A percentile compares a stretch with the other conserved stretches of the same genome.
Evolutionary conservation across 192 early-diverging fungal genomes (phyloP).

Genomic region (Podila horticola): DNA sequence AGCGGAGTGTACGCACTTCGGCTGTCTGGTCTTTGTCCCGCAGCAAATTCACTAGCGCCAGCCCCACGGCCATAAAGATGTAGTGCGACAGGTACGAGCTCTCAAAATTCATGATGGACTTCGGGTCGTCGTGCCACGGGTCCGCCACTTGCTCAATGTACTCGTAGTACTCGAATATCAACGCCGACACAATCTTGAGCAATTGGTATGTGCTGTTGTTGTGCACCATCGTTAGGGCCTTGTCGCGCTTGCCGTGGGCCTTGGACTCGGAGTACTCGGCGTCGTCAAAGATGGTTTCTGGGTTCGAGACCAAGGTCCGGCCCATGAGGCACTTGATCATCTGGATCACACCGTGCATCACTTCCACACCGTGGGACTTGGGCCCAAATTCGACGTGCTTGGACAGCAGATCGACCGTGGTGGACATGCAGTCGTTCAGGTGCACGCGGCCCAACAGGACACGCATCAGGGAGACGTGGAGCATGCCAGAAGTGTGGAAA

Average conservation of each 20-base stretch:
- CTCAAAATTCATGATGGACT: constrained; percentile 52
- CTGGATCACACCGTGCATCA: constrained; percentile 45
- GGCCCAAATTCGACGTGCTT: constrained; percentile 44
- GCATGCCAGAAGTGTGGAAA: constrained; percentile 45
- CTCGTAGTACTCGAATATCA: constrained; percentile 32
- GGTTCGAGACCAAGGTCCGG: constrained; percentile 18
- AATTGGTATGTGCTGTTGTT: constrained; percentile 48
- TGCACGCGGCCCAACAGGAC: constrained; percentile 26
- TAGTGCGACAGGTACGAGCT: constrained; percentile 33
- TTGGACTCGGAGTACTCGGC: constrained; percentile 32
- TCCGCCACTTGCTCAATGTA: constrained; percentile 32
- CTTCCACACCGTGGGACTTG: constrained; percentile 48
- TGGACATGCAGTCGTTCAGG: constrained; percentile 39
- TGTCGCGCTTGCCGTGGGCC: constrained; percentile 1
- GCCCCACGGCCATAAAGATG: constrained; percentile 25
- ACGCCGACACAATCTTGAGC: constrained; percentile 35
- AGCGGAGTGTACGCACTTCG: neutral
- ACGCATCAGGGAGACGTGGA: constrained; percentile 40
- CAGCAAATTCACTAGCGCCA: constrained; percentile 22
- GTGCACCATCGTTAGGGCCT: constrained; percentile 13
- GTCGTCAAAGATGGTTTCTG: constrained; percentile 47
- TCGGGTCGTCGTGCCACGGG: constrained; percentile 43
- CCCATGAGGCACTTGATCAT: constrained; percentile 49
- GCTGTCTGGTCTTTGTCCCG: constrained; percentile 15
- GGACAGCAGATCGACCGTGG: constrained; percentile 29